phyloP scores from a whole-genome alignment of 2,329 filamentous ascomycete genomes.

The Bipolaris sorokiniana region DNA sequence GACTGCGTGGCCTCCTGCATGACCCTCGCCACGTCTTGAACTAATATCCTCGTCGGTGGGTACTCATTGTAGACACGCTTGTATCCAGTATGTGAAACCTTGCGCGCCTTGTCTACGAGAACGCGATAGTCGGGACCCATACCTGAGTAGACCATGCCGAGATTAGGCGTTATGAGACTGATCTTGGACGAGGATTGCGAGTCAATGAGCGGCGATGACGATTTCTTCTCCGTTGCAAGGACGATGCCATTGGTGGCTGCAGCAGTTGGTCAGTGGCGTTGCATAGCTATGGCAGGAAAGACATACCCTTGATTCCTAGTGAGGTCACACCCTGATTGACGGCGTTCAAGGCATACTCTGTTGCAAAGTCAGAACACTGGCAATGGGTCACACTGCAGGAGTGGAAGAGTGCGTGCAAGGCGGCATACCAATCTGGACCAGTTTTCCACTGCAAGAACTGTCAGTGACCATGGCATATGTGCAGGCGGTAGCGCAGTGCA shows the following conservation, averaged over 20 bases:
- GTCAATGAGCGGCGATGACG: constrained; percentile 95
- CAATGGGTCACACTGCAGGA: background rate
- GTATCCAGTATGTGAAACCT: constrained; percentile 97
- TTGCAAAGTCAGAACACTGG: constrained; percentile 22
- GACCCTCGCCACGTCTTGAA: constrained; percentile 95
- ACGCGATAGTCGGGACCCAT: constrained; percentile 99
- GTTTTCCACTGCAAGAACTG: constrained; percentile 76
- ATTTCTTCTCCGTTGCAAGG: constrained; percentile 99
- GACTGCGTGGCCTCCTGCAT: constrained; percentile 99
- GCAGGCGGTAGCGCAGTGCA: constrained; percentile 21
- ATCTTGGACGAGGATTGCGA: constrained; percentile 95
- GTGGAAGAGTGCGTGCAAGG: background rate
- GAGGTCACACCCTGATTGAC: constrained; percentile 99
- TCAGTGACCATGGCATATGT: constrained; percentile 53
- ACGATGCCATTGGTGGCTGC: constrained; percentile 98
- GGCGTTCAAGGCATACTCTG: constrained; percentile 98
- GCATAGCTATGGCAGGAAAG: background rate
- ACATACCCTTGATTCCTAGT: constrained; percentile 92
- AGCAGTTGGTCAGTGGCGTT: constrained; percentile 11
- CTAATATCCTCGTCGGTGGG: constrained; percentile 98
- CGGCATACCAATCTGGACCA: constrained; percentile 89
- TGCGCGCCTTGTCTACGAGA: constrained; percentile 95
- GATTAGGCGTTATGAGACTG: constrained; percentile 97
- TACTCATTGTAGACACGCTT: constrained; percentile 99
- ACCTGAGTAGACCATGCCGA: constrained; percentile 98